These are phyloP conservation scores for Aspergillus cejpii DNA, from an alignment of 2,329 filamentous ascomycete species.

Conservation along the genomic window DNA sequence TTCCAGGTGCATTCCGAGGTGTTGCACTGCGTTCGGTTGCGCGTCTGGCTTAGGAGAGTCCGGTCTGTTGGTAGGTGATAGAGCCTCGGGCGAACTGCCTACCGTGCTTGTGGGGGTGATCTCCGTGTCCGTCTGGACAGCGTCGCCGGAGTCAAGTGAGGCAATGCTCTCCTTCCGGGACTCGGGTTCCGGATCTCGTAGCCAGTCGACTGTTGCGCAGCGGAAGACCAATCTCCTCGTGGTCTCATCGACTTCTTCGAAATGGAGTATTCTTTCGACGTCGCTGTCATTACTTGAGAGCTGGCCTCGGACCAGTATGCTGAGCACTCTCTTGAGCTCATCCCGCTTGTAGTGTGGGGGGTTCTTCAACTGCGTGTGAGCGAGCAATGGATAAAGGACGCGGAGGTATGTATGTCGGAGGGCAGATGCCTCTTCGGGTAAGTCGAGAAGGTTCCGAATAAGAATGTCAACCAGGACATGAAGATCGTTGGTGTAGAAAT, in stretches of 20 bases:
- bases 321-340: slow-evolving; percentile 70
- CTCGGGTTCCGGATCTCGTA: slow-evolving; percentile 29
- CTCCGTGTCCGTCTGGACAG: slow-evolving; percentile 11
- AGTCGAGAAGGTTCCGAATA: slow-evolving; percentile 89
- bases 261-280: slow-evolving; percentile 43
- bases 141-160: slow-evolving; percentile 9
- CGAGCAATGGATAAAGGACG: slow-evolving; percentile 81
- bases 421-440: slow-evolving; percentile 68
- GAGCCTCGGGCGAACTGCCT: slow-evolving; percentile 44
- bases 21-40: slow-evolving; percentile 21
- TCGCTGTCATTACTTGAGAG: slow-evolving; percentile 54
- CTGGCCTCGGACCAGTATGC: slow-evolving; percentile 63
- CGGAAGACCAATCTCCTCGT: slow-evolving; percentile 44
- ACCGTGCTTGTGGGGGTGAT: slow-evolving; percentile 24
- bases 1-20: slow-evolving; percentile 63
- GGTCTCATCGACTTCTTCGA: slow-evolving; percentile 46
- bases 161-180: slow-evolving; percentile 12
- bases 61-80: slow-evolving; percentile 31
- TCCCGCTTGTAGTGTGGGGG: slow-evolving; percentile 87
- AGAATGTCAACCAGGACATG: slow-evolving; percentile 92
- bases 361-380: slow-evolving; percentile 81
- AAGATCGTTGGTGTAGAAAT: slow-evolving; percentile 97
- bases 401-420: slow-evolving; percentile 91
- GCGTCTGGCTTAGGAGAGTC: slow-evolving; percentile 25
- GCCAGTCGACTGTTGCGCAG: slow-evolving; percentile 44